Evolutionary conservation across 1,139 yeast genomes (phyloP), one percentile per base, ranked within the genome.

Genomic region (Nakaseomyces nivariensis): DNA sequence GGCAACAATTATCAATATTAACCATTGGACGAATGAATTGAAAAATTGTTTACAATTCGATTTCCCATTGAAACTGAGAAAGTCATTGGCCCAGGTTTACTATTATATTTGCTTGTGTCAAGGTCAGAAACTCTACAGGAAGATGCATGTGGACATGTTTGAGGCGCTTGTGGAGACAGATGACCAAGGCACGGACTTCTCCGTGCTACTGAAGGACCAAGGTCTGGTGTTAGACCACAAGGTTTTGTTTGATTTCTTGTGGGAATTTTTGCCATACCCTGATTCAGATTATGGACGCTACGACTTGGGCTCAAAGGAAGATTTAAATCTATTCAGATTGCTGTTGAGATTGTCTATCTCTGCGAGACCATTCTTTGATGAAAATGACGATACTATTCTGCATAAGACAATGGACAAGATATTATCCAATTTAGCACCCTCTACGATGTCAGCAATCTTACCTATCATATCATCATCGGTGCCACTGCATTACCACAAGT

Each of bases 11-110:
- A 81, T 85, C 8, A 78, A 83, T 42, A 83, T 87, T 9, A 76
- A 84, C 50, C 87, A 85, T 54, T 90, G 97, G 96, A 85, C 97
- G 0, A 82, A 86, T 51, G 97, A 89, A 63, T 74, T 92, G 55
- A 75, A 81, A 51, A 82, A 85, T 42, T 85, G 96, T 80, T 68
- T 89, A 53, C 88, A 88, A 63, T 82, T 85, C 60, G 86, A 84
- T 50, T 75, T 92, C 73, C 97, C 98, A 0, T 59, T 88, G 22
- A 62, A 72, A 1, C 69, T 82, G 46, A 74, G 92, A 51, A 73
- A 81, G 33, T 72, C 78, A 3, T 73, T 92, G 48, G 81, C 89
- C 0, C 72, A 74, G 51, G 85, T 88, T 1, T 90, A 81, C 61
- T 90, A 81, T 61, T 78, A 87, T 11, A 72, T 92, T 34, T 76